These are phyloP conservation scores for Entomortierella chlamydospora DNA, from an alignment of 192 early-diverging fungal genomes.

Conservation along the genomic window DNA sequence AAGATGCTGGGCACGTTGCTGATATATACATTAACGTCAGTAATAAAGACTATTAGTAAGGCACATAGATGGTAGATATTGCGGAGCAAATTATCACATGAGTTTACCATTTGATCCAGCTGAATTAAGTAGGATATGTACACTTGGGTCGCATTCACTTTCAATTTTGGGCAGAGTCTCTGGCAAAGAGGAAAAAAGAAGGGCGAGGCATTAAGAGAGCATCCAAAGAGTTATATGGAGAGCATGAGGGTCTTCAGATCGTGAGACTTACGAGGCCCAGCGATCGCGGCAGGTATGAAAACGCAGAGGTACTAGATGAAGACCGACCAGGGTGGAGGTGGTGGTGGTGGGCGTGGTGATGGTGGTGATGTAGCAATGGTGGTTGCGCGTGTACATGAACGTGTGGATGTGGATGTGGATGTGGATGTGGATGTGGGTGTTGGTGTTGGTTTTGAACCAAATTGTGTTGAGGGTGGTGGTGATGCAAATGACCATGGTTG, in stretches of 20 bases:
- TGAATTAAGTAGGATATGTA: constrained; percentile 54
- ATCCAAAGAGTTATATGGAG: no score
- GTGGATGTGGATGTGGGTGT: constrained; percentile 1
- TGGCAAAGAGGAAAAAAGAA: constrained; percentile 1
- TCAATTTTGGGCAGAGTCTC: constrained; percentile 43
- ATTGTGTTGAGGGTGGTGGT: constrained; percentile 8
- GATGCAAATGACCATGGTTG: no score
- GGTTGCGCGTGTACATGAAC: constrained; percentile 11
- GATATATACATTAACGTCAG: neutral
- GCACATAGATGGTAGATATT: neutral
- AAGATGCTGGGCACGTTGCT: constrained; percentile 53
- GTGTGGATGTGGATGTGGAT: neutral
- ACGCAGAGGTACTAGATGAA: constrained; percentile 19
- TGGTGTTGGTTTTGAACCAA: no score
- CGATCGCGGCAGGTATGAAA: constrained; percentile 39
- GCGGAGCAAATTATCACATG: constrained; percentile 15
- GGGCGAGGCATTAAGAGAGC: neutral
- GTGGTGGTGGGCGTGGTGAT: constrained; percentile 43
- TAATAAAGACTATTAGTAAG: neutral
- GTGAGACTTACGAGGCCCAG: constrained; percentile 33
- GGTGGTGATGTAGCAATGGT: constrained; percentile 22
- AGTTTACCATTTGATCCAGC: constrained; percentile 45
- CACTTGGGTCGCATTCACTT: constrained; percentile 52
- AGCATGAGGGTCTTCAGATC: neutral
- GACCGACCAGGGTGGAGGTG: constrained; percentile 21